Evolutionary conservation across 1,139 yeast genomes (phyloP), one percentile per base, ranked within the genome.

Genomic region (Chernovozyma aurita): DNA sequence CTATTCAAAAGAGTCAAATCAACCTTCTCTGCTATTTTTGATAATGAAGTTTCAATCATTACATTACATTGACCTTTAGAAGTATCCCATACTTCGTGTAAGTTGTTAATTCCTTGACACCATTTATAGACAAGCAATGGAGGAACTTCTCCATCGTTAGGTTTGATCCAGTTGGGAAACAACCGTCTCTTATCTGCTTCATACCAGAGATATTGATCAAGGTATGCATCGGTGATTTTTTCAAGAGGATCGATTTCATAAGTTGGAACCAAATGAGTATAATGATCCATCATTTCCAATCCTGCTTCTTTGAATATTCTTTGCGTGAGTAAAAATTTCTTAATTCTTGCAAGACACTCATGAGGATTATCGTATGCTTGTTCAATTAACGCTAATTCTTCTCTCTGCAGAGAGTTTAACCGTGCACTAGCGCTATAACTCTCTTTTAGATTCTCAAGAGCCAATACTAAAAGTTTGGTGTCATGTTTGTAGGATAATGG

Each of bases 331-430:
- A 94, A 61, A 35, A 82, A 80, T 48, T 85, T 83, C 59, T 92
- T 94, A 39, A 92, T 76, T 43, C 96, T 76, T 14, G 84, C 84
- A 41, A 94, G 67, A 44, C 92, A 84, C 53, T 92, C 97, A 55
- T 88, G 95, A 0, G 99, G 99, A 47, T 87, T 87, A 51, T 92
- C 99, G 55, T 87, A 92, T 0, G 97, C 97, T 52, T 88, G 95
- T 53, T 94, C 98, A 36, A 94, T 88, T 44, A 92, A 66, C 0
- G 97, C 95, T 42, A 92, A 63, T 51, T 92, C 98, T 57, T 92
- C 97, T 44, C 97, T 73, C 57, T 94, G 96, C 4, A 82, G 66
- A 8, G 95, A 82, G 49, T 88, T 92, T 47, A 94, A 63, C 38
- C 96, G 66, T 25, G 29, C 31, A 48, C 86, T 85, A n/a, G 95